phyloP scores from a whole-genome alignment of 352 stramenopile genomes.

The Globisporangium rhizosaccharum region DNA sequence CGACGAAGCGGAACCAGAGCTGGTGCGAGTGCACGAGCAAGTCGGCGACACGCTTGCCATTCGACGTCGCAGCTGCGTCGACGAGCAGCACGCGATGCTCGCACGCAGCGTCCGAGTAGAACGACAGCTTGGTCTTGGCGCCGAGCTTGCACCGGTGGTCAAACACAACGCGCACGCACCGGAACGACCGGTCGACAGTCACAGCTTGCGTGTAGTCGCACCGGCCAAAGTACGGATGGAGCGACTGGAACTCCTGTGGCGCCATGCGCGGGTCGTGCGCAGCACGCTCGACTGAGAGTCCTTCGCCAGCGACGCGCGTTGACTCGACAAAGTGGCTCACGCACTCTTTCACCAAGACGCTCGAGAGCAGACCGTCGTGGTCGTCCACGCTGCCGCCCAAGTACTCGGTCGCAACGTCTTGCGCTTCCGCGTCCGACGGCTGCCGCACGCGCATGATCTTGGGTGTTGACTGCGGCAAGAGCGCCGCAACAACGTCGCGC shows the following conservation, averaged over 20 bases:
- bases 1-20: constrained; percentile 81
- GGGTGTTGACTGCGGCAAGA: background rate
- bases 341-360: constrained; percentile 78
- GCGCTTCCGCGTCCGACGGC: constrained; percentile 54
- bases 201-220: constrained; percentile 75
- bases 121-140: constrained; percentile 59
- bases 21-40: constrained; percentile 65
- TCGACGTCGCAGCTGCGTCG: constrained; percentile 35
- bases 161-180: constrained; percentile 73
- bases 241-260: constrained; percentile 63
- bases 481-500: background rate
- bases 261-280: constrained; percentile 10
- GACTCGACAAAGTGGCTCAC: constrained; percentile 83
- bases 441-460: constrained; percentile 25
- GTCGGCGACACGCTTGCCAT: constrained; percentile 42
- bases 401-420: constrained; percentile 53
- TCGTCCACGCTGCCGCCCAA: constrained; percentile 44
- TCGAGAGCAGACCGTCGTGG: constrained; percentile 58
- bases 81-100: constrained; percentile 47
- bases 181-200: constrained; percentile 38
- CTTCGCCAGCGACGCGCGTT: constrained; percentile 62
- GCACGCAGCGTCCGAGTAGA: constrained; percentile 69
- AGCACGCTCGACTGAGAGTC: constrained; percentile 8
- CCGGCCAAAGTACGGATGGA: constrained; percentile 82
- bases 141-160: constrained; percentile 73